Evolutionary conservation across 306 rosid genomes (phyloP), one percentile per base, ranked within the genome.

Genomic region (Pueraria montana): DNA sequence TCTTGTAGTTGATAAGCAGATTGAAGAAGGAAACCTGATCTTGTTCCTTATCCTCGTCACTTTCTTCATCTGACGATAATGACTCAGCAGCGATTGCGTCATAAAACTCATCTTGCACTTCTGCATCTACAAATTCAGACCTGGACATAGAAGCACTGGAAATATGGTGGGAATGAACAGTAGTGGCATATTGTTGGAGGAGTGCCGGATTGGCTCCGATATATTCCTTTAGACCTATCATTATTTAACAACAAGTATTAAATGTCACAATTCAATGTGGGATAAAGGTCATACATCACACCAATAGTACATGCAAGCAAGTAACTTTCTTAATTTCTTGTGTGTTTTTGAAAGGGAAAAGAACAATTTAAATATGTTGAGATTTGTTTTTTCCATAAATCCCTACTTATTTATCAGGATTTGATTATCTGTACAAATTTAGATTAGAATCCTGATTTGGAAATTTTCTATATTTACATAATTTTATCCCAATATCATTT

Each of bases 211-310:
- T 93, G 77, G 99, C 97, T 62, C 89, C 94, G 38, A 93, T 88
- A 74, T 92, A 96, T 88, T 96, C 99, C 88, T 88, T 96, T 74
- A 96, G 79, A 86, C 98, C 99, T 96, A 63, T 18, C 81, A 87
- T 82, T 76, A n/a, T 61, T 79, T 58, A 53, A 50, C 17, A 72
- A 76, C 24, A 16, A 26, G 13, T n/a, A 87, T 81, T 40, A 34
- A 83, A 81, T 72, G 18, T 8, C 45, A 79, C 46, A 69, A 23
- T 34, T 36, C 32, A 24, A 62, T 16, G 38, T 52, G 36, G 24
- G 17, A 58, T 32, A 26, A 26, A n/a, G 34, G 71, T 42, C 77
- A 69, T 26, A 11, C 32, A 4, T 43, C 72, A 70, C 62, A 30
- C n/a, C 13, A 11, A 55, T 16, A 53, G 46, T 23, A 14, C 12